A percentile compares a stretch with the other conserved stretches of the same genome.
Conservation (phyloP, 768 basidiomycete species). For the Pulveroboletus frians region DNA sequence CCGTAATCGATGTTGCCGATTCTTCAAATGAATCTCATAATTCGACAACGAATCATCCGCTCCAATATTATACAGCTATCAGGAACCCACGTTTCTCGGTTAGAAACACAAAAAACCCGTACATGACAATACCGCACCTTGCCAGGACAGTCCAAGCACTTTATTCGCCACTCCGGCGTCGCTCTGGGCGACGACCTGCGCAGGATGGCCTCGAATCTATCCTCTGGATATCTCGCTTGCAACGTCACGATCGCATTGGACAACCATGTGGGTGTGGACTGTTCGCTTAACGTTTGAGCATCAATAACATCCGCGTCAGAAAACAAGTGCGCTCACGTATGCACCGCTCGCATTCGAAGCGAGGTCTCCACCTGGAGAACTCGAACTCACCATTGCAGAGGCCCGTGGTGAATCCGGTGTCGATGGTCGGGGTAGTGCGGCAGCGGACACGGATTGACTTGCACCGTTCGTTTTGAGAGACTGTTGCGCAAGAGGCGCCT, state of each 20-base stretch:
- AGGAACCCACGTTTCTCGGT: neutral
- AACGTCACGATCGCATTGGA: slow-evolving; percentile 59
- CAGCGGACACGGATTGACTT: slow-evolving; percentile 13
- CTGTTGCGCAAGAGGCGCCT: slow-evolving; percentile 66
- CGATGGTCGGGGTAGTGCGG: slow-evolving; percentile 19
- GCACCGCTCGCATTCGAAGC: slow-evolving; percentile 12
- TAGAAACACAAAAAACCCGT: neutral
- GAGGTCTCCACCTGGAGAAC: slow-evolving; percentile 16
- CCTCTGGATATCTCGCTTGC: slow-evolving; percentile 70
- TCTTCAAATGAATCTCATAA: slow-evolving; percentile 90
- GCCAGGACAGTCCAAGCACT: slow-evolving; percentile 88
- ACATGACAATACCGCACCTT: slow-evolving; percentile 48
- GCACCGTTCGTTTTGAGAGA: slow-evolving; percentile 54
- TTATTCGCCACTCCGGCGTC: slow-evolving; percentile 84
- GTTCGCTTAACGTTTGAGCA: slow-evolving; percentile 31
- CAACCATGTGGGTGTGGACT: slow-evolving; percentile 64
- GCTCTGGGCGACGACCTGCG: slow-evolving; percentile 51
- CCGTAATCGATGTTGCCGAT: slow-evolving; percentile 70
- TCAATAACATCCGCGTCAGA: slow-evolving; percentile 27
- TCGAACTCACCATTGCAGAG: slow-evolving; percentile 7
- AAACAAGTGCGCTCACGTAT: slow-evolving; percentile 24
- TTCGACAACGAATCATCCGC: slow-evolving; percentile 82
- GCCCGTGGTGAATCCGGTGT: slow-evolving; percentile 25
- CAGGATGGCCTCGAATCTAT: slow-evolving; percentile 74
- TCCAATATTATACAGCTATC: slow-evolving; percentile 83